Base-by-base conservation (phyloP, 495 filamentous ascomycete genomes). In the Letharia lupina region DNA sequence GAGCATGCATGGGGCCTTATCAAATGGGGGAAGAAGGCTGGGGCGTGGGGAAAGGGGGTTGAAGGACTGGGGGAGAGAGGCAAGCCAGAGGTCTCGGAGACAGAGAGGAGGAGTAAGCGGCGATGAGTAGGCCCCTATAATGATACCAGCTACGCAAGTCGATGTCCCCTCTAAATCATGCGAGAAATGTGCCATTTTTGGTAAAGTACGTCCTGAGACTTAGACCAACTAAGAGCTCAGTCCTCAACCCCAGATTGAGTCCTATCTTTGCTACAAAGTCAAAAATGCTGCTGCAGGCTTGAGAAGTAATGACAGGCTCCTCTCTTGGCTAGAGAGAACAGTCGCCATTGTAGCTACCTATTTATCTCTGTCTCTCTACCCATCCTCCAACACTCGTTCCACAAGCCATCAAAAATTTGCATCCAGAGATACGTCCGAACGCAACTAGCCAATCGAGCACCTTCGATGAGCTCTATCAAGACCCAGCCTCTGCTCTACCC, bases 1-100 rank as follows among this genome's bases (percentile, higher is more conserved):
- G 75, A 70, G 60, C 82, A 84, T 76, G 77, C 76, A 42, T 86
- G 81, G 83, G 80, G 80, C 1, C 80, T 79, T 66, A 73, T 79
- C 69, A 76, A 70, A 52, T 84, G 80, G 81, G 83, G 82, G 10
- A 77, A 73, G 72, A 80, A 78, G 67, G 81, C 83, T 42, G 83
- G 82, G 18, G 72, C 71, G 45, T 83, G 81, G 81, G 81, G 81
- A 15, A 70, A 79, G 70, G 82, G 82, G 10, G 67, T 74, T 23
- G 79, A 79, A 50, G 80, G 78, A 7, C 71, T 81, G 66, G 68
- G 72, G 33, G 71, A 78, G 62, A 73, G 72, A 48, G 69, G 62
- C 50, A 68, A 67, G 64, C 33, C 23, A 3, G 41, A 31, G 60
- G 13, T 44, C n/a, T 8, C 23, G 41, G 39, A 18, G 60, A 44